Conservation (phyloP, 2,329 filamentous ascomycete genomes). For the Fusarium keratoplasticum region DNA sequence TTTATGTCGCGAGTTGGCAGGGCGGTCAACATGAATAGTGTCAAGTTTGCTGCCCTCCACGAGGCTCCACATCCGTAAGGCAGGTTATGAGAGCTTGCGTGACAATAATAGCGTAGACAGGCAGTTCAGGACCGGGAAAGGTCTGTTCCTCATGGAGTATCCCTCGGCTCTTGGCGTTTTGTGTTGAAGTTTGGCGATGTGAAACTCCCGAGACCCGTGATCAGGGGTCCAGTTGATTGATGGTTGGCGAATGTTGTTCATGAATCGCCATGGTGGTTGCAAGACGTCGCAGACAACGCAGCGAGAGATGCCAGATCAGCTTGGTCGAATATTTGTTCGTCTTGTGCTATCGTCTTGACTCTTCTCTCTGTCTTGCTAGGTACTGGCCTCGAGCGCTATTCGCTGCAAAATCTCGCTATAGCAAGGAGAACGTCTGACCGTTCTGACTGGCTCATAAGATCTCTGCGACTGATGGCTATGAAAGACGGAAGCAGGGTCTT, state of each 20-base stretch:
- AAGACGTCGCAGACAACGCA: conserved; percentile 56
- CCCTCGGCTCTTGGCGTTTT: conserved; percentile 9
- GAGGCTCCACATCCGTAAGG: conserved; percentile 11
- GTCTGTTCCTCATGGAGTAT: conserved; percentile 7
- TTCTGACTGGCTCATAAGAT: conserved; percentile 56
- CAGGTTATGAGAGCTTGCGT: conserved; percentile 15
- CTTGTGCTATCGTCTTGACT: conserved; percentile 79
- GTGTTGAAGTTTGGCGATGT: conserved; percentile 15
- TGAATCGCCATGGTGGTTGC: conserved; percentile 35
- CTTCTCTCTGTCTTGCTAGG: conserved; percentile 66
- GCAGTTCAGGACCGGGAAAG: conserved; percentile 1
- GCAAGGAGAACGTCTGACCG: conserved; percentile 55
- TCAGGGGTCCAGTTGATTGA: conserved; percentile 8
- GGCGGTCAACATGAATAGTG: neutral
- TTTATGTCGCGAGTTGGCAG: conserved; percentile 6
- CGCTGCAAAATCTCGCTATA: conserved; percentile 67
- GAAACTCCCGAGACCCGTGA: conserved; percentile 17
- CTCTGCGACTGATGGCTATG: conserved; percentile 61
- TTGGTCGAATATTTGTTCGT: conserved; percentile 60
- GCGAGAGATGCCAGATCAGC: conserved; percentile 56
- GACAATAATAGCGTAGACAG: conserved; percentile 25
- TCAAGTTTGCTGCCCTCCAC: neutral
- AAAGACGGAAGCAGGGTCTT: conserved; percentile 51
- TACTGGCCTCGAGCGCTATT: conserved; percentile 72
- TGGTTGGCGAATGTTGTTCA: conserved; percentile 39